Evolutionary conservation across 192 early-diverging fungal genomes (phyloP).

Genomic region (Gigaspora rosea): DNA sequence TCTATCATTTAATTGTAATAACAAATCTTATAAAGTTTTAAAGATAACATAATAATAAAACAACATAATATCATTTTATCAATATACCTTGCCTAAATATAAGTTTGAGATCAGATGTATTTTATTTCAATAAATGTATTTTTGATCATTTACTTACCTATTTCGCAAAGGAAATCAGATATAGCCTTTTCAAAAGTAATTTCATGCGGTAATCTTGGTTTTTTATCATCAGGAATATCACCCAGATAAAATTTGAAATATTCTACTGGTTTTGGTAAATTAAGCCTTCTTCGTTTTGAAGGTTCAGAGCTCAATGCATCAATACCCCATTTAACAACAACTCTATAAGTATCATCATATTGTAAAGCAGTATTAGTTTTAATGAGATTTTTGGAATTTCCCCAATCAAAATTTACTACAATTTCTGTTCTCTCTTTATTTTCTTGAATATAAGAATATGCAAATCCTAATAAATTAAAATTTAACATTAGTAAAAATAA

Average conservation of each 20-base stretch:
- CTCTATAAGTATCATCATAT: too few species aligned
- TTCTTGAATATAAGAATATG: not conserved
- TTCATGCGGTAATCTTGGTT: not conserved
- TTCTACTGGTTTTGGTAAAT: not conserved
- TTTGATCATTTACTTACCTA: not conserved
- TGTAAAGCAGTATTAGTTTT: too few species aligned
- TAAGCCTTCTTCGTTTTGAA: not conserved
- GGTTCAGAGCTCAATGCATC: not conserved
- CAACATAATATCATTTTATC: too few species aligned
- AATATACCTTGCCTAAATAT: too few species aligned
- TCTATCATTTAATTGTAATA: too few species aligned
- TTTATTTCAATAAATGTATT: too few species aligned
- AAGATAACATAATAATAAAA: too few species aligned
- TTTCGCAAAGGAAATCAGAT: constrained; percentile 10
- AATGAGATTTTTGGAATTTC: too few species aligned
- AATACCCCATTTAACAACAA: not conserved
- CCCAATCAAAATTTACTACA: too few species aligned
- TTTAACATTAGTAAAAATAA: not conserved
- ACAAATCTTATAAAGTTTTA: too few species aligned
- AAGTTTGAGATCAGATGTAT: too few species aligned
- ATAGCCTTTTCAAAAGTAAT: not conserved
- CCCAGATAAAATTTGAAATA: constrained; percentile 18
- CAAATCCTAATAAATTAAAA: not conserved
- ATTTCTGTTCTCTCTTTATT: too few species aligned
- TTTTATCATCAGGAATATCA: not conserved